Evolutionary conservation across 345 rosid genomes (phyloP).

Genomic region (Euphorbia lathyris): DNA sequence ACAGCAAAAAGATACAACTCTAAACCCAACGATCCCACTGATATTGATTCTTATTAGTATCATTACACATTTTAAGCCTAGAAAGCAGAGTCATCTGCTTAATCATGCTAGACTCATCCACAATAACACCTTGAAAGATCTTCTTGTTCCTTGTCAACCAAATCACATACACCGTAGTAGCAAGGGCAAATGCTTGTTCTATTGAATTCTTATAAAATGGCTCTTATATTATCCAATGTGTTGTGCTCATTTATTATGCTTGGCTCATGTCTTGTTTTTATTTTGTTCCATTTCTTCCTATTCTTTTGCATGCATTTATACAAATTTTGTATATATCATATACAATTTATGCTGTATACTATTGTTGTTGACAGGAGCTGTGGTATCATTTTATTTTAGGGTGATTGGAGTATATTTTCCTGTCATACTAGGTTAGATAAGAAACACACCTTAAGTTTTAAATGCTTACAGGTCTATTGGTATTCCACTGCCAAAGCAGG

Average conservation of each 20-base stretch:
- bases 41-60: too few relatives aligned
- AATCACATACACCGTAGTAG: too few relatives aligned
- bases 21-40: too few relatives aligned
- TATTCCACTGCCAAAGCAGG: constrained; percentile 57
- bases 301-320: neutral
- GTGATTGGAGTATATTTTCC: neutral
- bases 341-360: neutral
- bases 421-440: neutral
- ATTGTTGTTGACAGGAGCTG: neutral
- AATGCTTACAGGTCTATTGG: constrained; percentile 60
- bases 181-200: too few relatives aligned
- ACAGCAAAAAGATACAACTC: too few relatives aligned
- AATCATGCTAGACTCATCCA: too few relatives aligned
- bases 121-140: too few relatives aligned
- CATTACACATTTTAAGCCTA: too few relatives aligned
- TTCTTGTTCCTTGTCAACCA: too few relatives aligned
- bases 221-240: neutral
- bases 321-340: neutral
- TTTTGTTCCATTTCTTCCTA: neutral
- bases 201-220: neutral
- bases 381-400: neutral
- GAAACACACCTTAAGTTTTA: neutral
- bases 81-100: too few relatives aligned
- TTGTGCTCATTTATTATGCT: neutral
- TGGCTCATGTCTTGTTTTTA: neutral